Percentiles rank a stretch among this genome's conserved stretches.
These are phyloP conservation scores for Hericium rajendrae DNA, from an alignment of 768 basidiomycete genomes.

Conservation along the genomic window DNA sequence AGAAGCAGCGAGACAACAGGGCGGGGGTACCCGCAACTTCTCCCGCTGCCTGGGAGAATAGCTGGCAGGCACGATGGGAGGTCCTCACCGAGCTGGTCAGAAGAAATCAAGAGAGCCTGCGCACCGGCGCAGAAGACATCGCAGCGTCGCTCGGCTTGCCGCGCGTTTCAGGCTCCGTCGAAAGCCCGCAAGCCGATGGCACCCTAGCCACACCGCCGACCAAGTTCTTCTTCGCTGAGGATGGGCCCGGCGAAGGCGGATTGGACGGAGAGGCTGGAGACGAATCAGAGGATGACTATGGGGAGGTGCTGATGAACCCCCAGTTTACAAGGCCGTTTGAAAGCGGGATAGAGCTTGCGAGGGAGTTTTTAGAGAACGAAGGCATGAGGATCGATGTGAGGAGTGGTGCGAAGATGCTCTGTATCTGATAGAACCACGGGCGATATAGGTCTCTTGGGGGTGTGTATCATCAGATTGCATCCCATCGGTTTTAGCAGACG, in stretches of 20 bases:
- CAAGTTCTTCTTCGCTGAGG: slow-evolving; percentile 6
- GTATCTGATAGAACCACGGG: background rate
- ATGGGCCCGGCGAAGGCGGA: background rate
- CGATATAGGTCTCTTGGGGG: too few relatives aligned
- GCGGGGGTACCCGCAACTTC: background rate
- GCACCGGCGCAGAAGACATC: background rate
- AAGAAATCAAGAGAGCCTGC: slow-evolving; percentile 6
- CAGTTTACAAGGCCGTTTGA: slow-evolving; percentile 5
- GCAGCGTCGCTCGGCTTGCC: slow-evolving; percentile 1
- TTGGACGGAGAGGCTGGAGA: background rate
- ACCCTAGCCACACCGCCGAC: background rate
- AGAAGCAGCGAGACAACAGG: background rate
- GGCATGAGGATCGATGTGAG: background rate
- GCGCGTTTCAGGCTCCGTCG: slow-evolving; percentile 8
- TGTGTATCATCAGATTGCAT: too few relatives aligned
- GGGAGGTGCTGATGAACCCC: slow-evolving; percentile 11
- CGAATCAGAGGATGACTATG: slow-evolving; percentile 14
- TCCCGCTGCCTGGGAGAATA: slow-evolving; percentile 3
- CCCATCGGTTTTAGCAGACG: too few relatives aligned
- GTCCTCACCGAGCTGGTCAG: slow-evolving; percentile 13
- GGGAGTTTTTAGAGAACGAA: background rate
- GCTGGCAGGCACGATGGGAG: slow-evolving; percentile 15
- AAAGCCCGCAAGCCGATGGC: slow-evolving; percentile 5
- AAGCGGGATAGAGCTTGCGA: background rate
- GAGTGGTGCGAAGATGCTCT: slow-evolving; percentile 1